Percentiles rank a stretch among this genome's conserved stretches.
Conservation (phyloP, 2,329 filamentous ascomycete species). For the Clonostachys chloroleuca region DNA sequence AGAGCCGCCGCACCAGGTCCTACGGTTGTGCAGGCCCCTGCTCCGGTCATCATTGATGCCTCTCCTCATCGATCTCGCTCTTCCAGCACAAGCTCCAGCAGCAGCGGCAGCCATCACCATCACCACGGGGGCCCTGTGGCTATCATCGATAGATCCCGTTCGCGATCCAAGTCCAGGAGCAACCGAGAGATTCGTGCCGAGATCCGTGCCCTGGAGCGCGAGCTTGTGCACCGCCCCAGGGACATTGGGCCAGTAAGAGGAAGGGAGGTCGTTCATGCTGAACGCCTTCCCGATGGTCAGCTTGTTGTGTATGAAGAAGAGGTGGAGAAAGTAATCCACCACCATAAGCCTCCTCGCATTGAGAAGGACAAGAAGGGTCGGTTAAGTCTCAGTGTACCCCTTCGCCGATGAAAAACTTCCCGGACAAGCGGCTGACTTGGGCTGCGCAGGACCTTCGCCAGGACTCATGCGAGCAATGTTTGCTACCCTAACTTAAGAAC, state of each 20-base stretch:
- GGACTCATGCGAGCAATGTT: conserved; percentile 65
- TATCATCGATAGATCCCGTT: conserved; percentile 27
- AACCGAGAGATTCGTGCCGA: conserved; percentile 66
- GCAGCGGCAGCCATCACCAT: conserved; percentile 20
- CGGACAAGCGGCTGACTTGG: conserved; percentile 21
- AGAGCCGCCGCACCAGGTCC: conserved; percentile 1
- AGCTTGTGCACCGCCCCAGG: conserved; percentile 27
- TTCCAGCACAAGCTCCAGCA: conserved; percentile 27
- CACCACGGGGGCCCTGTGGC: conserved; percentile 11
- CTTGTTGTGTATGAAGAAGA: conserved; percentile 10
- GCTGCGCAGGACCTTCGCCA: conserved; percentile 54
- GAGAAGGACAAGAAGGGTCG: conserved; percentile 95
- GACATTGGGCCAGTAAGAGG: conserved; percentile 24
- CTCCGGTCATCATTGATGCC: conserved; percentile 24
- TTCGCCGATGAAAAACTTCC: conserved; percentile 46
- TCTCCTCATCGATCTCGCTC: conserved; percentile 35
- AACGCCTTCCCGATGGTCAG: conserved; percentile 50
- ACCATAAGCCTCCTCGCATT: conserved; percentile 59
- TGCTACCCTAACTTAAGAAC: conserved; percentile 58
- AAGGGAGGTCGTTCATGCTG: conserved; percentile 49
- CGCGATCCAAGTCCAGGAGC: conserved; percentile 30
- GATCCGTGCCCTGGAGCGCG: conserved; percentile 63
- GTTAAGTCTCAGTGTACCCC: conserved; percentile 80
- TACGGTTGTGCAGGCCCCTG: conserved; percentile 8
- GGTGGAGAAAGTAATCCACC: conserved; percentile 49